Conservation (phyloP, 208 protist genomes). For the Trypanosoma avium region DNA sequence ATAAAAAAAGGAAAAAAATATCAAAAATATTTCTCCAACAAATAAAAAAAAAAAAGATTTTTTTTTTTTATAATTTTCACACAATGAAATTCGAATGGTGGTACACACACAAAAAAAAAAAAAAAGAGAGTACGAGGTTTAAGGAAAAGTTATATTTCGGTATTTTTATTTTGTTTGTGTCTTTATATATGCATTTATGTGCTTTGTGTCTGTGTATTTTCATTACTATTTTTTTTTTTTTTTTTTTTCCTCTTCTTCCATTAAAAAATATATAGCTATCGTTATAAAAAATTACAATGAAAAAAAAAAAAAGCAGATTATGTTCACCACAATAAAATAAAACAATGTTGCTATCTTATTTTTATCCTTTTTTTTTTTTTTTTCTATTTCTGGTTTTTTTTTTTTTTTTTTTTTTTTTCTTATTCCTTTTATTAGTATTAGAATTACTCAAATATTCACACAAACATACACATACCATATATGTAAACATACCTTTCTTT, state of each 20-base stretch:
- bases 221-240: not conserved
- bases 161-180: too few species aligned
- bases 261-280: too few species aligned
- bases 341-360: not conserved
- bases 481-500: too few species aligned
- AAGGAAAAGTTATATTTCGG: too few species aligned
- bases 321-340: too few species aligned
- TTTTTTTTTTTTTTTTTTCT: constrained; percentile 5
- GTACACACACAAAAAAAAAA: constrained; percentile 8
- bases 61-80: too few species aligned
- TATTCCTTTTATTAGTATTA: constrained; percentile 9
- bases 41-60: too few species aligned
- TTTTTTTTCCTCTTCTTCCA: not conserved
- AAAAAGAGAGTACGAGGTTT: not conserved
- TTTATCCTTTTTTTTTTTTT: constrained; percentile 18
- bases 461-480: too few species aligned
- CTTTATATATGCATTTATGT: not conserved
- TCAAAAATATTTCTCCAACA: too few species aligned
- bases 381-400: not conserved
- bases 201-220: not conserved
- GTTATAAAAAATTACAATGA: constrained; percentile 8
- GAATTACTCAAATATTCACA: too few species aligned
- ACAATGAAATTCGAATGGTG: too few species aligned
- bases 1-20: not conserved
- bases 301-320: constrained; percentile 21